Base-by-base conservation (phyloP, 768 basidiomycete species). In the Rhodocollybia butyracea region DNA sequence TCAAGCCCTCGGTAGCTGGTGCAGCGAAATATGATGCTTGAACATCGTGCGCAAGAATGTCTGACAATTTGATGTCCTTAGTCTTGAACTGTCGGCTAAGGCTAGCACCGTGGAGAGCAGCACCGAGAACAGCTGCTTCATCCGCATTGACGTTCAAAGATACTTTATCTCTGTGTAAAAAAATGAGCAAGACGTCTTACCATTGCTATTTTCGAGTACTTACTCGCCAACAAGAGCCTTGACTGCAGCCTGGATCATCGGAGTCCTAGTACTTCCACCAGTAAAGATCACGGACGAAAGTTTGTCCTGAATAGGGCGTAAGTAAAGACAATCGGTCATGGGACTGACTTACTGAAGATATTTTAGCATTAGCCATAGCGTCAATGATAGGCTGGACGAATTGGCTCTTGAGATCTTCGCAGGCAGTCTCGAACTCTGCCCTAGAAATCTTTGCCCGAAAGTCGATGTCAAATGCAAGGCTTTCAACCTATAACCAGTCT, bases 111-210 rank as follows among this genome's bases (percentile, higher is more conserved):
- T 96, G 86, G 46, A 97, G 85, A 1, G 91, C 96, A 22, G 96
- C 94, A 78, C 89, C 94, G 41, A 99, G 81, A 19, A 98, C 96
- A 24, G 89, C 91, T 0, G 94, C 91, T 72, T 99, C 97, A 66
- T 98, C 97, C 0, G 96, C 88, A 67, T 99, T 98, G 58, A 99
- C 91, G 61, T 98, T 98, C 65, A 88, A 78, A 5, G 96, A 92
- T 55, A 98, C 88, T 70, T 91, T 92, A 51, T 86, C 82, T 45
- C 86, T 89, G 50, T 5, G 36, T 15, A 56, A 24, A 43, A 21
- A 42, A 21, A 46, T 57, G 48, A 50, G 32, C 22, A 24, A 36
- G 55, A 58, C 13, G 3, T 10, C 19, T 19, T 24, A 21, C n/a
- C n/a, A n/a, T n/a, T n/a, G n/a, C n/a, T 45, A n/a, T 45, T 8